Evolutionary conservation across 2,329 filamentous ascomycete species (phyloP).

Genomic region (Bimuria novae-zelandiae): DNA sequence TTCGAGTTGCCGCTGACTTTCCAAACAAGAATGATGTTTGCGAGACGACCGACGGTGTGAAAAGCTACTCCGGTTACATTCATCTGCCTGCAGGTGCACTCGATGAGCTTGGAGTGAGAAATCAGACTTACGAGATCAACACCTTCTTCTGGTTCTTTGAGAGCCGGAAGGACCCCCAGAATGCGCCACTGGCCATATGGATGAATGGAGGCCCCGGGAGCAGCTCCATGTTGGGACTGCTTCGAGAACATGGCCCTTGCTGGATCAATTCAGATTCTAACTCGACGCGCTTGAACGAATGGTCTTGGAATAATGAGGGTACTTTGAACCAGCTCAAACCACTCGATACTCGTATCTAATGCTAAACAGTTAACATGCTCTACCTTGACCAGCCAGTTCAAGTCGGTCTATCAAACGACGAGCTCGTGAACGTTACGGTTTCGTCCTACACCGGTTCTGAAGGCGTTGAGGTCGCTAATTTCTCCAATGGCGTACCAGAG

Average conservation of each 20-base stretch:
- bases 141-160: constrained; percentile 71
- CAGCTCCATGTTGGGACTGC: constrained; percentile 44
- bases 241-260: constrained; percentile 59
- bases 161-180: constrained; percentile 58
- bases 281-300: constrained; percentile 57
- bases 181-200: constrained; percentile 63
- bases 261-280: constrained; percentile 58
- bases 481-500: constrained; percentile 41
- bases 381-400: constrained; percentile 68
- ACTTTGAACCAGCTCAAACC: not conserved
- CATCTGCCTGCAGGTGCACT: constrained; percentile 57
- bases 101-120: constrained; percentile 39
- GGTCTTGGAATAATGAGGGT: constrained; percentile 64
- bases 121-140: constrained; percentile 59
- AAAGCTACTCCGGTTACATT: constrained; percentile 64
- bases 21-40: constrained; percentile 52
- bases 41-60: constrained; percentile 59
- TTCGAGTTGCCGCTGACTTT: not conserved
- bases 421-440: constrained; percentile 43
- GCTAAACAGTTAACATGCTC: constrained; percentile 52
- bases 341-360: constrained; percentile 1
- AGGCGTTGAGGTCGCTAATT: constrained; percentile 32
- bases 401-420: constrained; percentile 60
- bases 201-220: constrained; percentile 64
- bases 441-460: constrained; percentile 28